Base-by-base conservation (phyloP, 2,329 filamentous ascomycete species). In the Blumeria hordei region DNA sequence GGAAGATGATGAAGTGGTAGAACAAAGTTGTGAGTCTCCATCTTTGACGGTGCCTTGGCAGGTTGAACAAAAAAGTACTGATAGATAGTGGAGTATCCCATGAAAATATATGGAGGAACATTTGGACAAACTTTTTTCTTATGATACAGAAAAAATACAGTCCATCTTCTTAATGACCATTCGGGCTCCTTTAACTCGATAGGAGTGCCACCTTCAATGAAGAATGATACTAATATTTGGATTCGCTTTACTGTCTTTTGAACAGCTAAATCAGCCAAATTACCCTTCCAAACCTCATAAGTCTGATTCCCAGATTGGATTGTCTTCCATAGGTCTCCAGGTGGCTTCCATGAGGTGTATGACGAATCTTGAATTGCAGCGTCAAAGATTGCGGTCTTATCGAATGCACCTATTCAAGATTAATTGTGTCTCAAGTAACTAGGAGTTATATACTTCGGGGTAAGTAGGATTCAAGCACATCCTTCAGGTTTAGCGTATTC, bases 31-130 rank as follows among this genome's bases (percentile, higher is more conserved):
- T 64, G 54, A 66, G 59, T 53, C 58, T n/a, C 62, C 62, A 34
- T 59, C 63, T 62, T 58, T 32, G 35, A 2, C 18, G 37, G 33
- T 12, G 28, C 41, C 18, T 70, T 64, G 35, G 69, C 70, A 9
- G 72, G 69, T 7, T 71, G 69, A 57, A 77, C 78, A 59, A 76
- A 72, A 72, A 83, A 94, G 70, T 88, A 90, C 53, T 86, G 80
- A 68, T 95, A 95, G 36, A 90, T 81, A 1, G 90, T 96, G 14
- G 83, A 81, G 68, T 93, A 96, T 56, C 92, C 92, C 37, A 86
- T 80, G 60, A 98, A 85, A 2, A 78, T 76, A 66, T 95, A 94
- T n/a, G 75, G 70, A 12, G 72, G 60, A 1, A 74, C 54, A 70
- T 68, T 69, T 10, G 72, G 67, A 1, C 68, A 62, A 3, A 65